Evolutionary conservation across 768 basidiomycete species (phyloP).

Genomic region (Fomitopsis pulvina): DNA sequence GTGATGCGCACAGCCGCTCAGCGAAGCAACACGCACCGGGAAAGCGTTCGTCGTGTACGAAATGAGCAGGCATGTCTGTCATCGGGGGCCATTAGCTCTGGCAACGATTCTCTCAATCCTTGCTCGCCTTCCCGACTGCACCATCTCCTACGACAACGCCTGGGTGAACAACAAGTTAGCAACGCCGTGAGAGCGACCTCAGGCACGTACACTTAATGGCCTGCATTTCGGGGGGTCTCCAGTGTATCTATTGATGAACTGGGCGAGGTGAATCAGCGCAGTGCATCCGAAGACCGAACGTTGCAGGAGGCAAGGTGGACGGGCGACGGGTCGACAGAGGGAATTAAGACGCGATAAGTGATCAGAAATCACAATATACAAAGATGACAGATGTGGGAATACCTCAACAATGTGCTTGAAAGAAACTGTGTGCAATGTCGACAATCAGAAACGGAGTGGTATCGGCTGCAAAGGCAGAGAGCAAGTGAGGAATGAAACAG

Average conservation of each 20-base stretch:
- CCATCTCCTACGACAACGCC: conserved; percentile 99
- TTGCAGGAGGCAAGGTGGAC: background rate
- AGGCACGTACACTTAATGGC: conserved; percentile 77
- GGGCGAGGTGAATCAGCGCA: background rate
- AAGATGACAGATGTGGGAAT: background rate
- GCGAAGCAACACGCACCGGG: conserved; percentile 52
- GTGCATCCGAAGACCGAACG: background rate
- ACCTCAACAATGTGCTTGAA: conserved; percentile 1
- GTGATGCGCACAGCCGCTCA: conserved; percentile 7
- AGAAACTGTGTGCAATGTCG: background rate
- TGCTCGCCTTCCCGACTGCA: conserved; percentile 91
- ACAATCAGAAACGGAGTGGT: conserved; percentile 2
- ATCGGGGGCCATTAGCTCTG: conserved; percentile 15
- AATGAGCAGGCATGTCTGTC: conserved; percentile 94
- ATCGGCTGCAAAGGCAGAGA: background rate
- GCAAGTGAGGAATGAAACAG: conserved; percentile 4
- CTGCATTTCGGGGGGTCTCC: conserved; percentile 52
- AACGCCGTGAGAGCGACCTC: conserved; percentile 3
- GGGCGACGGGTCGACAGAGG: background rate
- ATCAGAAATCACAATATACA: conserved; percentile 1
- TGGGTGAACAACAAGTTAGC: conserved; percentile 27
- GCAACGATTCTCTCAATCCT: conserved; percentile 4
- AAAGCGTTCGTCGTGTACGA: conserved; percentile 99
- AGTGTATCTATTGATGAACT: conserved; percentile 15
- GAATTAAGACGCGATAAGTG: conserved; percentile 7